Evolutionary conservation across 257 asterid species (phyloP), one percentile per base, ranked within the genome.

Genomic region (Nyctanthes arbortristis): DNA sequence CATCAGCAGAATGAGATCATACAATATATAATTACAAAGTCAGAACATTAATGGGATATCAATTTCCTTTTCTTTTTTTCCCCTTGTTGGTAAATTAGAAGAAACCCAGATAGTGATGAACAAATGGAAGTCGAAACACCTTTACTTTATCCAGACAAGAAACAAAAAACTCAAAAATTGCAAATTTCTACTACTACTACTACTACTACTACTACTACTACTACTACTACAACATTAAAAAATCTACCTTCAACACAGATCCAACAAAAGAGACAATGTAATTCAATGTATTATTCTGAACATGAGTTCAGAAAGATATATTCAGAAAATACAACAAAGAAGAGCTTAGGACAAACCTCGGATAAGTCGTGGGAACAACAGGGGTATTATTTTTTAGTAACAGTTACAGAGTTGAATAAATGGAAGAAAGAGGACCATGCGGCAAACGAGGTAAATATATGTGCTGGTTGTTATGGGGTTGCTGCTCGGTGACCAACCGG

Each of bases 401-500:
- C 43, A 55, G 13, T 10, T n/a, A 30, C 30, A 67, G 40, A 11
- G 61, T 32, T 43, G 71, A 76, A 68, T 25, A 68, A 47, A 63
- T 6, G 71, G 71, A 68, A 29, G 73, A 55, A 70, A 49, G 27
- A 70, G 57, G 49, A 47, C 63, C 47, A 27, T 24, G 65, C 22
- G 61, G 3, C 12, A 70, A 37, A 55, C 49, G 58, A 61, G 47
- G 54, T 75, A 57, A 77, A 81, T 79, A 67, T 72, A 66, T 20
- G 75, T 29, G 75, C 56, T 27, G 49, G 77, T 57, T 36, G 64
- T 59, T 18, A 33, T 54, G 60, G 36, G 55, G 75, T 40, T 66
- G 65, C 34, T 30, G 77, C 22, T 36, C 57, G 67, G 28, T 1
- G 65, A 65, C 43, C 40, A 18, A 78, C 87, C 75, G 85, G 84